Percentiles rank a stretch among this genome's conserved stretches.
phyloP scores from a whole-genome alignment of 2,329 filamentous ascomycete species.

The Trichoderma afroharzianum region DNA sequence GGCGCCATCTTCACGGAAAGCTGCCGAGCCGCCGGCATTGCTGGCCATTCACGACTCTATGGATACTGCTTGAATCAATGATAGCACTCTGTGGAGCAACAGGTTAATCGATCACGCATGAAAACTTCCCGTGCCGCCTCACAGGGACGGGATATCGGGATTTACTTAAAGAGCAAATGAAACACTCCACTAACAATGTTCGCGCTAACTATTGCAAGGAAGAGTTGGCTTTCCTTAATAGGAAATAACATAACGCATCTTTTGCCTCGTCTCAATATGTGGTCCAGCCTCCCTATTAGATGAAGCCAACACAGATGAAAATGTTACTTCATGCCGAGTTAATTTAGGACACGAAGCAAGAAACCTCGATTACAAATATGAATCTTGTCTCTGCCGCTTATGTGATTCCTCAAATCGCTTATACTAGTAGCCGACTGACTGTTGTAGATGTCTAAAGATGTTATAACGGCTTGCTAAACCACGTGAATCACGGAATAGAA shows the following conservation, averaged over 20 bases:
- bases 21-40: not conserved
- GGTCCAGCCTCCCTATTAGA: not conserved
- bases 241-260: not conserved
- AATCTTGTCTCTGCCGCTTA: not conserved
- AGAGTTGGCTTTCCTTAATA: not conserved
- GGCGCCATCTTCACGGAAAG: not conserved
- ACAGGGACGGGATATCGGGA: not conserved
- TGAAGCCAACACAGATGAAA: not conserved
- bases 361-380: not conserved
- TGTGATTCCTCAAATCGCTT: not conserved
- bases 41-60: not conserved
- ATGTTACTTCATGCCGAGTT: not conserved
- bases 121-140: not conserved
- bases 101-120: not conserved
- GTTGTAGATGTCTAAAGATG: not conserved
- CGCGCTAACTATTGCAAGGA: not conserved
- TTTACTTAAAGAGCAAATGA: not conserved
- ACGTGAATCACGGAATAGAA: not conserved
- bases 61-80: not conserved
- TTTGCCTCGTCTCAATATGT: not conserved
- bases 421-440: not conserved
- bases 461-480: not conserved
- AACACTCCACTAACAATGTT: not conserved
- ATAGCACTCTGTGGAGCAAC: not conserved
- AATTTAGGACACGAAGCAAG: not conserved